These are phyloP conservation scores for Phymatotrichopsis omnivora DNA, from an alignment of 2,329 filamentous ascomycete species.

Conservation along the genomic window DNA sequence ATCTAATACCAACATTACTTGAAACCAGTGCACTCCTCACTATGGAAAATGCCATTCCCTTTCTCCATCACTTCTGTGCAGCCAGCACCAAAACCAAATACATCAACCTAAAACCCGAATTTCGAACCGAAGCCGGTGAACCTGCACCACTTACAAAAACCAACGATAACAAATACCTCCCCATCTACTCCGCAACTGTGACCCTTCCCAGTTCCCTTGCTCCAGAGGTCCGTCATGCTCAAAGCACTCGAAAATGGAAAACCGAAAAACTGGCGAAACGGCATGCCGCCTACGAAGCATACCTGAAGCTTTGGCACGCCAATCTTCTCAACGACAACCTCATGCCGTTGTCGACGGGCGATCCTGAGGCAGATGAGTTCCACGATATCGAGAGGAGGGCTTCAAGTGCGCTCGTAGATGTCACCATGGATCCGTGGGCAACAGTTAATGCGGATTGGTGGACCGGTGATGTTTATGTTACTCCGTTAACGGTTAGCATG, in stretches of 20 bases:
- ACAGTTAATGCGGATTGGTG: slow-evolving; percentile 18
- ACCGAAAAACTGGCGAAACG: slow-evolving; percentile 63
- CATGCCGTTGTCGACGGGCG: slow-evolving; percentile 48
- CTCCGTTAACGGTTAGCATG: slow-evolving; percentile 19
- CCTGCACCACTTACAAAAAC: slow-evolving; percentile 25
- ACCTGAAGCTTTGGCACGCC: slow-evolving; percentile 55
- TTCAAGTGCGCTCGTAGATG: slow-evolving; percentile 23
- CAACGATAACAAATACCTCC: no score
- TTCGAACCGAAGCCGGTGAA: slow-evolving; percentile 36
- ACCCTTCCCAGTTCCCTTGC: slow-evolving; percentile 61
- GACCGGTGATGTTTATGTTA: slow-evolving; percentile 18
- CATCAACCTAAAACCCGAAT: slow-evolving; percentile 57
- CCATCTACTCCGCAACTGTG: slow-evolving; percentile 45
- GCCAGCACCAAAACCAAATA: slow-evolving; percentile 49
- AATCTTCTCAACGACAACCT: slow-evolving; percentile 69
- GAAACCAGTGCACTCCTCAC: slow-evolving; percentile 53
- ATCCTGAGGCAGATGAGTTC: slow-evolving; percentile 28
- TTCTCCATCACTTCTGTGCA: slow-evolving; percentile 72
- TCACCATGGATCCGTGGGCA: slow-evolving; percentile 28
- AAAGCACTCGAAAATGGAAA: slow-evolving; percentile 50
- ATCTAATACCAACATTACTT: slow-evolving; percentile 19
- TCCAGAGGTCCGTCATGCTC: slow-evolving; percentile 46
- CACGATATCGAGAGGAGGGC: slow-evolving; percentile 26
- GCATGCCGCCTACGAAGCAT: slow-evolving; percentile 77
- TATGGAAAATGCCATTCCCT: slow-evolving; percentile 60